Evolutionary conservation across 352 stramenopile genomes (phyloP), one percentile per base, ranked within the genome.

Genomic region (Pythium utonaiense): DNA sequence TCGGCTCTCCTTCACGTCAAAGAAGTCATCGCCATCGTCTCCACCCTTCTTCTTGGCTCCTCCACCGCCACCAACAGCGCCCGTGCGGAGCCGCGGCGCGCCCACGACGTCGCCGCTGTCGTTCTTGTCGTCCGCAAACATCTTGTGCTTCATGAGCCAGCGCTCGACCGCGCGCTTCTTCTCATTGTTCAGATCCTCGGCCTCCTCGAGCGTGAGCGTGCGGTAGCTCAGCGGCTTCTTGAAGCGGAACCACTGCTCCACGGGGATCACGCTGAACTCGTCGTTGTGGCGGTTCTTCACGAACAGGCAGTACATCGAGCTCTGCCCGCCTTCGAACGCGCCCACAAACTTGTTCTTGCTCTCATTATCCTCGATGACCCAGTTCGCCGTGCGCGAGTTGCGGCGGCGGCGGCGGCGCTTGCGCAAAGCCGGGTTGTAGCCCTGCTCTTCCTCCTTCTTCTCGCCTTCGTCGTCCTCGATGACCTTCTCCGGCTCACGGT

Each of bases 241-340:
- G 69, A 95, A 95, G 44, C 85, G 83, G 66, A 95, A 95, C 85
- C 85, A 95, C 57, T 95, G 83, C 67, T 95, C 85, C 53, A 95
- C 78, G 10, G 85, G 81, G 56, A 95, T 90, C 40, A 93, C 80
- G 53, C 80, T 90, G 63, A 95, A 95, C 69, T 95, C 85, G 67
- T 93, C 82, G 54, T 91, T 92, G 73, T 91, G 81, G 33, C 81
- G 85, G 61, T 91, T 91, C 72, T 92, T 91, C 31, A 92, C 77
- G 70, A 95, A 74, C 47, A 94, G 68, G 73, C 90, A 91, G 69
- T 95, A 95, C 70, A 82, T 91, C 41, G 83, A 93, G 57, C 75
- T 75, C 66, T 93, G 83, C 8, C 85, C 85, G 53, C 85, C 85
- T 64, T 95, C 85, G 33, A 92, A 89, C 42, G 81, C 79, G 38